Evolutionary conservation across 495 filamentous ascomycete genomes (phyloP).

Genomic region (Pyrenopolyporus hunteri): DNA sequence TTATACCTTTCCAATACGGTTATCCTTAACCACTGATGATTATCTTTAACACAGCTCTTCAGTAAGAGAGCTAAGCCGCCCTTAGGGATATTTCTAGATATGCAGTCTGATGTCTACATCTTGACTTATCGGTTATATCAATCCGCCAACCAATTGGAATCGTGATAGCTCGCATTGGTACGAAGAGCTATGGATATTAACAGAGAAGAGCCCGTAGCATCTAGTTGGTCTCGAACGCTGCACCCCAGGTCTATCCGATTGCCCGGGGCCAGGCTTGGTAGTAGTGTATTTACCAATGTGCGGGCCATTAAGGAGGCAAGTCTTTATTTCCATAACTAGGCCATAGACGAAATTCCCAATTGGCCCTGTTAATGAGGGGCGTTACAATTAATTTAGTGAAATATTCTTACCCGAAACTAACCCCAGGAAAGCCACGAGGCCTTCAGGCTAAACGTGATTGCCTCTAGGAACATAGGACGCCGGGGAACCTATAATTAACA

Average conservation of each 20-base stretch:
- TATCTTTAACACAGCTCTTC: too few species aligned
- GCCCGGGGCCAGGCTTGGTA: constrained; percentile 24
- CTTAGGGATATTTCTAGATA: too few species aligned
- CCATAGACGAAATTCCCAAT: constrained; percentile 22
- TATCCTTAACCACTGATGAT: too few species aligned
- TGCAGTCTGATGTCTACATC: too few species aligned
- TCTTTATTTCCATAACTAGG: neutral
- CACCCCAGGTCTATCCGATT: constrained; percentile 31
- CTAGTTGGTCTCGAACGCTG: constrained; percentile 27
- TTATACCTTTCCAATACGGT: too few species aligned
- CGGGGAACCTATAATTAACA: neutral
- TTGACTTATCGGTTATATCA: neutral
- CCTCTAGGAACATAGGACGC: neutral
- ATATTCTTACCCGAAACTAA: constrained; percentile 29
- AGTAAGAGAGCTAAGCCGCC: too few species aligned
- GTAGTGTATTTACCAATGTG: neutral
- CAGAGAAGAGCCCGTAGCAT: neutral
- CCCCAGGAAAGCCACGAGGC: constrained; percentile 34
- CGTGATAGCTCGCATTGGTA: neutral
- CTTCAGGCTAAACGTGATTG: constrained; percentile 40
- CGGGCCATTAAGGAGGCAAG: neutral
- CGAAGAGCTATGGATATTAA: neutral
- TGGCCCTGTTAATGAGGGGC: constrained; percentile 32
- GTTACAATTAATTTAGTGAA: constrained; percentile 34
- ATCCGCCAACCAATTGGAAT: neutral